These are phyloP conservation scores for Lipomyces lipofer DNA, from an alignment of 805 yeast genomes.

Conservation along the genomic window DNA sequence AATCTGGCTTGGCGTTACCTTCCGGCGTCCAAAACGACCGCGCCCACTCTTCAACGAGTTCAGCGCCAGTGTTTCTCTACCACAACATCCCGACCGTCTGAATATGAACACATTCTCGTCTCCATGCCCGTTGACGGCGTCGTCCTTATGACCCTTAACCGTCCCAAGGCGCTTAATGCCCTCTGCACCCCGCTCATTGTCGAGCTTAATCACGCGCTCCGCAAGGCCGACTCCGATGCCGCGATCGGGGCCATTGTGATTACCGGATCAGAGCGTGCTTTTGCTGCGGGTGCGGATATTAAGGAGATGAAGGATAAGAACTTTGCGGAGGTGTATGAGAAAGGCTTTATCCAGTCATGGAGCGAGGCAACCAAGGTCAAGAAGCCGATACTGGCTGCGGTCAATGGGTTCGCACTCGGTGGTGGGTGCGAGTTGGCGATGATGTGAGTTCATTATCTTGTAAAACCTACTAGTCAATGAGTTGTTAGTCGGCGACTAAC, in stretches of 20 bases:
- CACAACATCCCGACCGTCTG: too few relatives aligned
- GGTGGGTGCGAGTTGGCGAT: conserved; percentile 60
- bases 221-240: conserved; percentile 42
- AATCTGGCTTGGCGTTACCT: too few relatives aligned
- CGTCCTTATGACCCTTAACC: conserved; percentile 43
- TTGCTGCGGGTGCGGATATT: conserved; percentile 60
- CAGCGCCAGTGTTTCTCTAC: too few relatives aligned
- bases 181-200: conserved; percentile 41
- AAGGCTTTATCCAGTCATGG: conserved; percentile 46
- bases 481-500: background rate
- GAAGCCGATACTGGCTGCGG: conserved; percentile 57
- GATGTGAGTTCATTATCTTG: conserved; percentile 37
- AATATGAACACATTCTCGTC: conserved; percentile 44
- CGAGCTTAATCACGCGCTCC: conserved; percentile 44
- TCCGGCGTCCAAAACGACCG: too few relatives aligned
- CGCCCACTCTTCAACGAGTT: too few relatives aligned
- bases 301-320: conserved; percentile 49
- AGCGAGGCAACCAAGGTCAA: conserved; percentile 42
- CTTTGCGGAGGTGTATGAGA: conserved; percentile 42
- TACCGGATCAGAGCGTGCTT: conserved; percentile 50
- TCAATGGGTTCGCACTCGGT: conserved; percentile 56
- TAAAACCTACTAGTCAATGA: background rate
- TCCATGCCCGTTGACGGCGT: conserved; percentile 46
- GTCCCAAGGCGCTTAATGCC: conserved; percentile 51
- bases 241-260: conserved; percentile 50